Conservation (phyloP, 2,329 filamentous ascomycete genomes). For the Scedosporium minutisporum region DNA sequence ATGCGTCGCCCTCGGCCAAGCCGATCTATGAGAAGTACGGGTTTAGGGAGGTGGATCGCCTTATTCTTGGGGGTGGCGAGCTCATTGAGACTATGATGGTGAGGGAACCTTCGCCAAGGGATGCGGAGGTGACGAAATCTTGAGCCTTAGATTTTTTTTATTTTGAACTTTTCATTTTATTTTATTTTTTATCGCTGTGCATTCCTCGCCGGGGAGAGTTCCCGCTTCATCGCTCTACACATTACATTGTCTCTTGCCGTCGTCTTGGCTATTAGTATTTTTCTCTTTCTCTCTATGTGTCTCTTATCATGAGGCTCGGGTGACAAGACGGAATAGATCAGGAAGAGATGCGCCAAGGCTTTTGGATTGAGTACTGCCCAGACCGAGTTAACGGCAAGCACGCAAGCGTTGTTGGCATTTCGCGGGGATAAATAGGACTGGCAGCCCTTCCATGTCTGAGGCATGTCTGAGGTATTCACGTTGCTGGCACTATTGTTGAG, state of each 20-base stretch:
- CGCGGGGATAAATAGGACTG: neutral
- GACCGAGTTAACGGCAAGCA: neutral
- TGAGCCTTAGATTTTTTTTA: neutral
- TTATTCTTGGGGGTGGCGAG: neutral
- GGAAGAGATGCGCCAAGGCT: neutral
- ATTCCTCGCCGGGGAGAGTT: neutral
- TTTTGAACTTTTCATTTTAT: neutral
- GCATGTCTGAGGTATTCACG: neutral
- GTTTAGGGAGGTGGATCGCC: slow-evolving; percentile 1
- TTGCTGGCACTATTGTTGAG: too few species aligned
- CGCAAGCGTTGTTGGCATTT: neutral
- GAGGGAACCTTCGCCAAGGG: neutral
- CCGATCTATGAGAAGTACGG: slow-evolving; percentile 7
- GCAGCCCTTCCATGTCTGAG: neutral
- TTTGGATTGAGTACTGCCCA: neutral
- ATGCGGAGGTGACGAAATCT: neutral
- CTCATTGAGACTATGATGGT: slow-evolving; percentile 4
- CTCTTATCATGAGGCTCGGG: neutral
- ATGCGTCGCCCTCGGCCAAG: neutral
- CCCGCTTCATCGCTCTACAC: too few species aligned
- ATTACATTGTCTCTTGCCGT: too few species aligned
- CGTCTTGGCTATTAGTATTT: too few species aligned
- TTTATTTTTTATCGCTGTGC: neutral
- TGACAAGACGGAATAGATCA: neutral
- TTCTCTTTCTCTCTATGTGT: neutral